These are phyloP conservation scores for Talaromyces trachyspermus DNA, from an alignment of 495 filamentous ascomycete genomes.

Conservation along the genomic window DNA sequence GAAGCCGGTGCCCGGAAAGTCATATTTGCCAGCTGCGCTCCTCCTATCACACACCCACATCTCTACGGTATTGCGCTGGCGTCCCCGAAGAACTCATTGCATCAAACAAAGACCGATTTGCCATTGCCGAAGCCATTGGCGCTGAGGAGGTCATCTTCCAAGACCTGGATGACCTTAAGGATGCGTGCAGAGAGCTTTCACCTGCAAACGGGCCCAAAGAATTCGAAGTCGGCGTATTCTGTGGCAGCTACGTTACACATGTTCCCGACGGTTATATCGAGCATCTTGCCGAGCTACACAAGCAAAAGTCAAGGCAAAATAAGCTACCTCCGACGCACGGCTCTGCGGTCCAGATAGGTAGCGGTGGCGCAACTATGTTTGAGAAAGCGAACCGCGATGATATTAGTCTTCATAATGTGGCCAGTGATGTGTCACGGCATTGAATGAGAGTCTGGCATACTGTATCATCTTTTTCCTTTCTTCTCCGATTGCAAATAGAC, in stretches of 20 bases:
- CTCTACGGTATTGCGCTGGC: conserved; percentile 91
- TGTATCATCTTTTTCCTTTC: too few relatives aligned
- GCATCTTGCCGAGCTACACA: conserved; percentile 42
- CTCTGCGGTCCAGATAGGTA: neutral
- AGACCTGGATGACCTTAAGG: conserved; percentile 73
- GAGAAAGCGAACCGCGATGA: conserved; percentile 8
- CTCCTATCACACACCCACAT: conserved; percentile 71
- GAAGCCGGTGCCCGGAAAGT: conserved; percentile 88
- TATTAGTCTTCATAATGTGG: conserved; percentile 10
- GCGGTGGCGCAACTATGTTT: conserved; percentile 4
- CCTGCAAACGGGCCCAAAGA: conserved; percentile 46
- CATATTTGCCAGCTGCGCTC: conserved; percentile 81
- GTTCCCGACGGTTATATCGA: conserved; percentile 81
- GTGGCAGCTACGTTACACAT: conserved; percentile 79
- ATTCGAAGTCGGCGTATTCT: conserved; percentile 97
- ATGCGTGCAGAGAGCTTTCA: conserved; percentile 64
- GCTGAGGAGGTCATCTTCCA: conserved; percentile 93
- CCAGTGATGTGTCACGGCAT: neutral
- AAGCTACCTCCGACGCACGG: neutral
- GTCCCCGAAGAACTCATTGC: conserved; percentile 78
- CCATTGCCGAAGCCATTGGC: conserved; percentile 74
- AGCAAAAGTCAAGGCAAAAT: conserved; percentile 3
- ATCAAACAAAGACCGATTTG: conserved; percentile 58
- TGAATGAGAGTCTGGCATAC: too few relatives aligned
- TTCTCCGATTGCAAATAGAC: neutral